Percentiles rank a stretch among this genome's conserved stretches.
Conservation (phyloP, 148 eudicot genomes). For the Arctostaphylos glauca region DNA sequence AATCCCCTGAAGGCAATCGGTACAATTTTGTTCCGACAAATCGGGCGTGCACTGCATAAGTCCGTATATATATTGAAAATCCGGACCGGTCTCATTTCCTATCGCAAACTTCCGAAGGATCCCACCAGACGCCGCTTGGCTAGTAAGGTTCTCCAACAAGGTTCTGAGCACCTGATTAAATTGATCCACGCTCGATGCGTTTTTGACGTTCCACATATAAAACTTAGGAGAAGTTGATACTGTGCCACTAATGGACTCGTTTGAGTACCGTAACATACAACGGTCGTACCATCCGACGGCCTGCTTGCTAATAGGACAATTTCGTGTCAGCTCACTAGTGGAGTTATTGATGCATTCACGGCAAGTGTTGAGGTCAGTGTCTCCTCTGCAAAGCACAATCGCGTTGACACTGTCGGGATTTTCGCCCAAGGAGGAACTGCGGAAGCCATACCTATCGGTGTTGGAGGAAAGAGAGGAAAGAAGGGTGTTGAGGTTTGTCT, state of each 20-base stretch:
- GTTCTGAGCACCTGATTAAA: background rate
- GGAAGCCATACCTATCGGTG: slow-evolving; percentile 34
- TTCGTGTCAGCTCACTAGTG: background rate
- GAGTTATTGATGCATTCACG: background rate
- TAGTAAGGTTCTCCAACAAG: slow-evolving; percentile 15
- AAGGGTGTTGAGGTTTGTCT: slow-evolving; percentile 37
- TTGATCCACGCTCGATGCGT: background rate
- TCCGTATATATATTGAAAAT: slow-evolving; percentile 11
- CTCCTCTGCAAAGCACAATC: background rate
- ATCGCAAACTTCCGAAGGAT: slow-evolving; percentile 18
- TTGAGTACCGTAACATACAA: slow-evolving; percentile 28
- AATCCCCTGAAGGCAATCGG: background rate
- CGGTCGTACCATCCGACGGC: slow-evolving; percentile 26
- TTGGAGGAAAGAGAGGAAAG: slow-evolving; percentile 37
- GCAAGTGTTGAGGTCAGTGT: background rate
- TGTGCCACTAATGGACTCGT: slow-evolving; percentile 8
- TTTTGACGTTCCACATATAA: background rate
- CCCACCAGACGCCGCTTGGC: slow-evolving; percentile 22
- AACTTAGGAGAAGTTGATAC: background rate
- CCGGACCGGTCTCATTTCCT: slow-evolving; percentile 18
- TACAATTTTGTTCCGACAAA: background rate
- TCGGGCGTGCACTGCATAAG: background rate
- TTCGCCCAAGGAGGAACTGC: slow-evolving; percentile 15
- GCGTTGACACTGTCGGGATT: background rate
- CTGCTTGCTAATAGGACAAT: background rate